Evolutionary conservation across 345 rosid species (phyloP), one percentile per base, ranked within the genome.

Genomic region (Erodium maritimum): DNA sequence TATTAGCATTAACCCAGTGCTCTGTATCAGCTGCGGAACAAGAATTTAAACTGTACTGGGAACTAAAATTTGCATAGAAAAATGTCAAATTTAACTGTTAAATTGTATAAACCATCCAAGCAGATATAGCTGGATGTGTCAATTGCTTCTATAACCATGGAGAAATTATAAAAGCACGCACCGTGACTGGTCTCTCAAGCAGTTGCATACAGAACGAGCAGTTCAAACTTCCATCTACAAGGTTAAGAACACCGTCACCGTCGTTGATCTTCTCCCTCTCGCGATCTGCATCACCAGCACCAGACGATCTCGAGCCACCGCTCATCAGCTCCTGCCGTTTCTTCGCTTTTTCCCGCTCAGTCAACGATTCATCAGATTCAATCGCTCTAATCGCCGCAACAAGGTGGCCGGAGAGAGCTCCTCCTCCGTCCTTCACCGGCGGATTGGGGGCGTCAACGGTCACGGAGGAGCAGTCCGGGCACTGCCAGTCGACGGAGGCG

Each of bases 161-260:
- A 65, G 8, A 37, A 25, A 19, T 0, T n/a, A n/a, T n/a, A n/a
- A n/a, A 67, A 22, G 17, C 22, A 52, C 81, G 17, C 58, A 88
- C 96, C 67, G 96, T 73, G 46, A 88, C 87, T 0, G 96, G 96
- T 17, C 85, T 70, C 14, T 84, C 88, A 10, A 76, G 86, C 60
- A 84, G 21, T 57, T 75, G 77, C 73, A 73, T 67, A 58, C 96
- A 89, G n/a, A 84, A 68, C 0, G 85, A 61, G 52, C 96, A 89
- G 13, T 67, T 74, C 9, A 85, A 64, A 54, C 60, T 70, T 10
- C 67, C 77, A 5, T 52, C 70, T 17, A 82, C 72, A 48, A 74
- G 50, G 53, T 67, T 77, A 23, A 76, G 11, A 29, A 77, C 64
- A 42, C 75, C 79, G 7, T 29, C 60, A 14, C 60, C 74, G 17